phyloP scores from a whole-genome alignment of 202 grass and related monocot species.

The Saccharum hybrid region DNA sequence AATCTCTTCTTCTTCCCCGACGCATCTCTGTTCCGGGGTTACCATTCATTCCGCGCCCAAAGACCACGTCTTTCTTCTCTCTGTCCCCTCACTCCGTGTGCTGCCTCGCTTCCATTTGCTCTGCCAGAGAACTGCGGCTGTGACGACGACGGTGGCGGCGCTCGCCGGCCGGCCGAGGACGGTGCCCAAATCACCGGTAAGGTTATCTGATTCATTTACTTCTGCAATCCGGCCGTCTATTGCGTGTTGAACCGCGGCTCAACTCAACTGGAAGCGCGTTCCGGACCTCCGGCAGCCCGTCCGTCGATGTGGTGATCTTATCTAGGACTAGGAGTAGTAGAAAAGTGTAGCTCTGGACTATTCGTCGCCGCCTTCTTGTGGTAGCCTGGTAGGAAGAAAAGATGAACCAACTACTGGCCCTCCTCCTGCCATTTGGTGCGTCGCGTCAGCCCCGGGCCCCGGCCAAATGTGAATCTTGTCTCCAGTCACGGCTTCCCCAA shows the following conservation, averaged over 20 bases:
- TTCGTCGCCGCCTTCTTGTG: background rate
- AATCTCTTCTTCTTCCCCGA: background rate
- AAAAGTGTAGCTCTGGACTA: slow-evolving; percentile 33
- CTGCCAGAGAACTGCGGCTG: slow-evolving; percentile 54
- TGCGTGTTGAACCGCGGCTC: background rate
- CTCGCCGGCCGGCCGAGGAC: slow-evolving; percentile 4
- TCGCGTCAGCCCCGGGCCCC: too few species aligned
- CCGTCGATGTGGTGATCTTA: slow-evolving; percentile 29
- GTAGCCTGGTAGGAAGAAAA: background rate
- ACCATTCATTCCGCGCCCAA: background rate
- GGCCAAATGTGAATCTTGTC: too few species aligned
- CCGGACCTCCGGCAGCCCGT: background rate
- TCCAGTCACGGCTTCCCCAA: too few species aligned
- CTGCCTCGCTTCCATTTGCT: background rate
- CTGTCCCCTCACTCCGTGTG: background rate
- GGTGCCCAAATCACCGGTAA: slow-evolving; percentile 31
- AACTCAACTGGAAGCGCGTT: background rate
- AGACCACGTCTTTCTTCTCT: background rate
- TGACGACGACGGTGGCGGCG: slow-evolving; percentile 13
- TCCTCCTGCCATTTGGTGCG: too few species aligned
- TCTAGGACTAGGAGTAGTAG: background rate
- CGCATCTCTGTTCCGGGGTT: too few species aligned
- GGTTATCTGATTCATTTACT: background rate
- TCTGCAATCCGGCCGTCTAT: background rate
- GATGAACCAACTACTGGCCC: background rate